Base-by-base conservation (phyloP, 2,329 filamentous ascomycete genomes). In the Colletotrichum musicola region DNA sequence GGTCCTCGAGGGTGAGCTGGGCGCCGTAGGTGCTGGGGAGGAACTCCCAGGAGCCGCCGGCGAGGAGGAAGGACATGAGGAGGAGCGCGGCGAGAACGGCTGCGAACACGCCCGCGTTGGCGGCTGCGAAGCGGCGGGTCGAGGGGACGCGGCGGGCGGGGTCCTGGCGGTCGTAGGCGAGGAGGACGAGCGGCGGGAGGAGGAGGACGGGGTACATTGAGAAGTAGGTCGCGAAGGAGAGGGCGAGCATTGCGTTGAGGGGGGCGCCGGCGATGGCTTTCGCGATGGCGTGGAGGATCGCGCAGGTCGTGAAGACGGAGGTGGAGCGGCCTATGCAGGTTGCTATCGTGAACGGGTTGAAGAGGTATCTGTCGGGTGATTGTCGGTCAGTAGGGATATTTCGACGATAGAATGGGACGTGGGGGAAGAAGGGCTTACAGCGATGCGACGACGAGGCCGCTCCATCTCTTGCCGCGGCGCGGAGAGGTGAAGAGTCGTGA, bases 341-440 rank as follows among this genome's bases (percentile, higher is more conserved):
- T 51, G 94, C 90, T 69, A 99, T 89, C 1, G 95, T 97, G 77
- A 97, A 97, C 0, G 96, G 96, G 78, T 97, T 98, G 82, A 98
- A 95, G 3, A 99, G 88, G 77, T 93, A 98, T 72, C 93, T 96
- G 62, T 35, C 38, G 22, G 4, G 14, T 20, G 9, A n/a, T 6
- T 6, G 78, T 96, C 98, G 82, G 98, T 25, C 22, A 25, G 22
- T 25, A 25, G 22, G 4, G 22, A 25, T 95, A 3, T 98, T 87
- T 77, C 93, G 98, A 72, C 93, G 30, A 35, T 10, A 14, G 13
- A 9, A 27, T 6, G 16, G 20, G 50, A 9, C 13, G 16, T 5
- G 50, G 30, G 20, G 30, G n/a, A 35, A 44, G 75, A 12, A 22
- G 18, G n/a, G 5, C 87, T 75, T 87, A 96, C 91, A 92, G 89